A percentile compares a stretch with the other conserved stretches of the same genome.
Evolutionary conservation across 352 stramenopile genomes (phyloP).

Genomic region (Thalassiosira tumida): DNA sequence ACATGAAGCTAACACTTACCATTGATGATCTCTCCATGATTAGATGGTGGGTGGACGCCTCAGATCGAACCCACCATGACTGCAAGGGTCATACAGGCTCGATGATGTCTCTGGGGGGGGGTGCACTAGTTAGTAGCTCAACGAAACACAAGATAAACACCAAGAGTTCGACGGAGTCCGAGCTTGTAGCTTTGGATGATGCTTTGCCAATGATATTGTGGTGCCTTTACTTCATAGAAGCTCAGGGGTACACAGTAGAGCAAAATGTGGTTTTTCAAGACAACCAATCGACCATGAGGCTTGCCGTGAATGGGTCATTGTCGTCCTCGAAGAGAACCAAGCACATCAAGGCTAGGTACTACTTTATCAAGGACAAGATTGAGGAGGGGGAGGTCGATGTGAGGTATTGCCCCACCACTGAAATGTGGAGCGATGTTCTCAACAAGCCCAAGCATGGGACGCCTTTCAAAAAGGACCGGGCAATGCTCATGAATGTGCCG

Average conservation of each 20-base stretch:
- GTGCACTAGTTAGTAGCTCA: constrained; percentile 11
- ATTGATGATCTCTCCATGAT: constrained; percentile 32
- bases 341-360: constrained; percentile 72
- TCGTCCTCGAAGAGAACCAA: constrained; percentile 51
- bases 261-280: constrained; percentile 58
- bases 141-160: constrained; percentile 64
- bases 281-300: constrained; percentile 34
- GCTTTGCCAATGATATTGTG: constrained; percentile 16
- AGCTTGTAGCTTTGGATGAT: constrained; percentile 45
- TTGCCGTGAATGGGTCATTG: constrained; percentile 58
- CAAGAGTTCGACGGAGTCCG: constrained; percentile 59
- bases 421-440: constrained; percentile 64
- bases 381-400: constrained; percentile 54
- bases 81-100: constrained; percentile 76
- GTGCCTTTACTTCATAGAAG: constrained; percentile 58
- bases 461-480: neutral
- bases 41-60: constrained; percentile 74
- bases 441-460: neutral
- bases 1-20: constrained; percentile 55
- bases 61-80: constrained; percentile 70
- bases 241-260: constrained; percentile 46
- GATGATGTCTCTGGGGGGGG: constrained; percentile 74
- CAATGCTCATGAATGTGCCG: neutral
- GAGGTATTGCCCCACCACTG: constrained; percentile 52
- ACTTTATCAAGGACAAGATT: constrained; percentile 73